Conservation (phyloP, 495 filamentous ascomycete genomes). For the Neurospora sp. region DNA sequence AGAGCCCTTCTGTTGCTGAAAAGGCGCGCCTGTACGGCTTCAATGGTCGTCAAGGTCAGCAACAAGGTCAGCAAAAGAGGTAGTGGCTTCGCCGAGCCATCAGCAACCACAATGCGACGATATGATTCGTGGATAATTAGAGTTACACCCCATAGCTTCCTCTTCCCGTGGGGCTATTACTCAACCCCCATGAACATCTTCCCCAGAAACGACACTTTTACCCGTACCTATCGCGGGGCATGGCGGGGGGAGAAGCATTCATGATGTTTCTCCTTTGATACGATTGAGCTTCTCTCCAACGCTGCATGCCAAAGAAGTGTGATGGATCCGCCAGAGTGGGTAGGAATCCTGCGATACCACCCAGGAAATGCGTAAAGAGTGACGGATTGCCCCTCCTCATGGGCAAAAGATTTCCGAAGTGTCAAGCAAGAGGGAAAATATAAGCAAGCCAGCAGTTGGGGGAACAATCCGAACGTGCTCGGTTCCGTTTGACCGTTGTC, state of each 20-base stretch:
- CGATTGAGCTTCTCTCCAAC: not conserved
- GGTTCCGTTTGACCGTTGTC: not conserved
- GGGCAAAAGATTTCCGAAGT: not conserved
- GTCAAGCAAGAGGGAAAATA: not conserved
- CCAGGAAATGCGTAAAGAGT: not conserved
- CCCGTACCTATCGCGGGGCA: constrained; percentile 7
- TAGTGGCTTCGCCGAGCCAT: not conserved
- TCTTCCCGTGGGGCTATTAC: too few species aligned
- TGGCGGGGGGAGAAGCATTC: constrained; percentile 7
- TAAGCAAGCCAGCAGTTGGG: not conserved
- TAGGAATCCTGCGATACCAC: not conserved
- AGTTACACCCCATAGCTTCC: not conserved
- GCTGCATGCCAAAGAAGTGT: not conserved
- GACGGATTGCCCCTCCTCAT: not conserved
- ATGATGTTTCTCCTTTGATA: not conserved
- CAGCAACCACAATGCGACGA: not conserved
- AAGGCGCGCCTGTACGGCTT: not conserved
- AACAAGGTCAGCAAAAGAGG: not conserved
- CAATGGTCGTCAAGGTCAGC: not conserved
- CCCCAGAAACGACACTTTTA: not conserved
- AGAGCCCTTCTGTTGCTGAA: not conserved
- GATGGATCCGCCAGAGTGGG: not conserved
- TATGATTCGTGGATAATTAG: constrained; percentile 23
- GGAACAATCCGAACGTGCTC: not conserved
- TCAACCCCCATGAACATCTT: not conserved